Conservation (phyloP, 257 asterid genomes). For the Knoxia roxburghii region DNA sequence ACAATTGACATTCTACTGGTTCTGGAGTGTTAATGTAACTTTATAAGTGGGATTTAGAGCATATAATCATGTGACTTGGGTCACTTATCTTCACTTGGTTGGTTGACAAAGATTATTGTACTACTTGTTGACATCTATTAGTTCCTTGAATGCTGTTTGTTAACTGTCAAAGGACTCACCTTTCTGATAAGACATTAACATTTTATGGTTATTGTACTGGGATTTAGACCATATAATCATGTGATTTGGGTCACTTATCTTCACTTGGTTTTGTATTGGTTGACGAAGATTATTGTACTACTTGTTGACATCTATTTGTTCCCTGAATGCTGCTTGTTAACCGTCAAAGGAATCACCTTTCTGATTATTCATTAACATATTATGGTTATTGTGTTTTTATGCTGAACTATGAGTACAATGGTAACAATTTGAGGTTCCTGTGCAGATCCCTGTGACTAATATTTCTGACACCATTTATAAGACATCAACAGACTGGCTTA, state of each 20-base stretch:
- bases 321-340: neutral
- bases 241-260: neutral
- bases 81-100: neutral
- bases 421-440: neutral
- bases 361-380: neutral
- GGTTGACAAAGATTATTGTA: too few relatives aligned
- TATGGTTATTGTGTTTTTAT: neutral
- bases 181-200: too few relatives aligned
- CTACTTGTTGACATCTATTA: too few relatives aligned
- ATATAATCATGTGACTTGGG: neutral
- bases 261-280: neutral
- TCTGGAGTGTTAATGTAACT: neutral
- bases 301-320: neutral
- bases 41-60: neutral
- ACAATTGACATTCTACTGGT: neutral
- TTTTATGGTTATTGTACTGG: too few relatives aligned
- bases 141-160: too few relatives aligned
- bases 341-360: neutral
- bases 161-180: too few relatives aligned
- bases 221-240: too few relatives aligned
- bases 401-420: neutral
- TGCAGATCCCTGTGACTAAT: conserved; percentile 34
- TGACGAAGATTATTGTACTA: neutral
- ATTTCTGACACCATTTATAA: conserved; percentile 33
- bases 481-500: conserved; percentile 41